Conservation (phyloP, 257 asterid genomes). For the Thymus quinquecostatus region DNA sequence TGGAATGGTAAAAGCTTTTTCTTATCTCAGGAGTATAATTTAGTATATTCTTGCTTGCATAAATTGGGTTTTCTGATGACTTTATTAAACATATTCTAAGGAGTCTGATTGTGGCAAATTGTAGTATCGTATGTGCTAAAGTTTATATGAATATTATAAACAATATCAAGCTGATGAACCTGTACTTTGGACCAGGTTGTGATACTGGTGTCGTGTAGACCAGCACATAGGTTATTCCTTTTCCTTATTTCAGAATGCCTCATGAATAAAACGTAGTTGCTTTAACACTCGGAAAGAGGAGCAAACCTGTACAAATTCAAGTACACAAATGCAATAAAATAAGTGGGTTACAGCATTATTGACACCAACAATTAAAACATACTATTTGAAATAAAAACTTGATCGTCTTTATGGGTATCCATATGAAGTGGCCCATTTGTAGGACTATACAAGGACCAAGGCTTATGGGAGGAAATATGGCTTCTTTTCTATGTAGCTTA, state of each 20-base stretch:
- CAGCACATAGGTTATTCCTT: neutral
- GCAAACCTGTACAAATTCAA: neutral
- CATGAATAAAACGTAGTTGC: neutral
- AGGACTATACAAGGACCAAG: slow-evolving; percentile 16
- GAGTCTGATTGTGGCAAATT: neutral
- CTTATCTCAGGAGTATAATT: neutral
- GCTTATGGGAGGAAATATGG: slow-evolving; percentile 7
- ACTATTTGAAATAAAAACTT: neutral
- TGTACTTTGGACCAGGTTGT: neutral
- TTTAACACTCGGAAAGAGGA: neutral
- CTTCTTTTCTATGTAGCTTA: neutral
- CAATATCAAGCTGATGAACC: neutral
- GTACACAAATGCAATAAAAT: neutral
- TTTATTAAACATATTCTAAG: slow-evolving; percentile 10
- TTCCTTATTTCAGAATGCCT: slow-evolving; percentile 6
- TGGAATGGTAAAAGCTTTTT: neutral
- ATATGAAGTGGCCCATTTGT: neutral
- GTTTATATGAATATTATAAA: slow-evolving; percentile 11
- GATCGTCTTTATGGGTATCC: neutral
- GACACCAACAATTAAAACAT: neutral
- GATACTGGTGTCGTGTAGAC: slow-evolving; percentile 2
- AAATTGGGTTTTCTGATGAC: slow-evolving; percentile 12
- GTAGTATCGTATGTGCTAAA: slow-evolving; percentile 15
- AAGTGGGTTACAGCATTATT: neutral
- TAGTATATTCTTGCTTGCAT: slow-evolving; percentile 6